phyloP scores from a whole-genome alignment of 768 basidiomycete species.

The Auricularia sp. region DNA sequence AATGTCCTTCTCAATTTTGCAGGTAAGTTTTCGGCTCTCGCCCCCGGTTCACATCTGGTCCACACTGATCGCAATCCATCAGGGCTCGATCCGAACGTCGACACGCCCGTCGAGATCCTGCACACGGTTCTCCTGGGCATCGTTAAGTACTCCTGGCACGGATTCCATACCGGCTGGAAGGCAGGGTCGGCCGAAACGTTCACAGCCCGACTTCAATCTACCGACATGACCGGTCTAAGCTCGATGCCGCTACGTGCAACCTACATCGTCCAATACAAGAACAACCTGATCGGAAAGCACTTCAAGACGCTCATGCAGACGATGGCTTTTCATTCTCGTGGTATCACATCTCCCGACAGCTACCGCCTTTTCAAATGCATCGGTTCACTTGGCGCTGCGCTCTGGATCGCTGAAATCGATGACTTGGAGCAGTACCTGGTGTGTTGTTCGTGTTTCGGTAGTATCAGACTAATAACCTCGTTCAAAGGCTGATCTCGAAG shows the following conservation, averaged over 20 bases:
- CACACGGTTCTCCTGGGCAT: conserved; percentile 20
- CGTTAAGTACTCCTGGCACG: conserved; percentile 27
- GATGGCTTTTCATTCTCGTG: conserved; percentile 26
- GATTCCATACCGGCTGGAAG: conserved; percentile 24
- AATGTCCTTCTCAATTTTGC: neutral
- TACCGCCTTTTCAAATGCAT: conserved; percentile 8
- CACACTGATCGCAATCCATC: neutral
- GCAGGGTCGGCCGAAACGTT: conserved; percentile 19
- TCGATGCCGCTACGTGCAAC: conserved; percentile 25
- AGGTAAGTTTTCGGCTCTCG: neutral
- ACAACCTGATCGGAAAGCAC: conserved; percentile 33
- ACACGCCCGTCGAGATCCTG: conserved; percentile 37
- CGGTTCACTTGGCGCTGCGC: conserved; percentile 9
- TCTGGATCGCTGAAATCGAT: conserved; percentile 11
- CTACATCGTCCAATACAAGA: conserved; percentile 36
- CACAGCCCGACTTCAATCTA: conserved; percentile 18
- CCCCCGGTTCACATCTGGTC: no score
- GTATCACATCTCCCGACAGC: neutral
- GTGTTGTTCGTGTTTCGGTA: neutral
- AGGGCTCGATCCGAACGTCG: conserved; percentile 34
- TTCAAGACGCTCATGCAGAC: conserved; percentile 32
- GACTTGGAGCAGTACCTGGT: conserved; percentile 12
- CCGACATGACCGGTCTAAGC: conserved; percentile 19
- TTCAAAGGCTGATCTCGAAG: conserved; percentile 8
- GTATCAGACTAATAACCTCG: neutral